Conservation (phyloP, 352 stramenopile genomes). For the Globisporangium spinosum region DNA sequence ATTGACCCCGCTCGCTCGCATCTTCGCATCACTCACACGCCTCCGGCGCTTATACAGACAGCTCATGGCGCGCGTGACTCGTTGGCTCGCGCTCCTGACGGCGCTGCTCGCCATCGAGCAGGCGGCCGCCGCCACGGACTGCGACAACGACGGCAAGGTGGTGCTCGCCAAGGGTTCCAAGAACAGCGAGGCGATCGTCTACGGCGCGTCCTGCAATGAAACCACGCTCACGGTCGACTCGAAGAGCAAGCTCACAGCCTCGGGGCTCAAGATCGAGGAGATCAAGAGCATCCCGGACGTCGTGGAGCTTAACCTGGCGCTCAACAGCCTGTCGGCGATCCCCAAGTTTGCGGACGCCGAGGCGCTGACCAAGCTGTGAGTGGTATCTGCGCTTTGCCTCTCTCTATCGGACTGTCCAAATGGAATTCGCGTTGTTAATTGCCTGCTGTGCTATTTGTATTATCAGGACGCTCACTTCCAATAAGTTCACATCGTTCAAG, state of each 20-base stretch:
- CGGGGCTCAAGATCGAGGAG: constrained; percentile 38
- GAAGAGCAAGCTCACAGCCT: constrained; percentile 35
- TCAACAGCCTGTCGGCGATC: constrained; percentile 51
- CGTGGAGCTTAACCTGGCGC: constrained; percentile 44
- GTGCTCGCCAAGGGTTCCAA: constrained; percentile 36
- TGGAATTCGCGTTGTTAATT: constrained; percentile 3
- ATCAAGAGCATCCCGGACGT: constrained; percentile 47
- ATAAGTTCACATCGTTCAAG: constrained; percentile 40
- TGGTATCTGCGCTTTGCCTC: neutral
- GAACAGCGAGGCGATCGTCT: constrained; percentile 31
- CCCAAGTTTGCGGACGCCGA: constrained; percentile 24
- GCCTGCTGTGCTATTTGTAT: neutral
- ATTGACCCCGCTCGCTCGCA: neutral
- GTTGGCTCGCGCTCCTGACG: constrained; percentile 7
- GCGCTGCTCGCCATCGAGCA: neutral
- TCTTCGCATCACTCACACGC: neutral
- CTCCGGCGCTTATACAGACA: neutral
- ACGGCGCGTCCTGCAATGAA: constrained; percentile 29
- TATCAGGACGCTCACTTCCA: constrained; percentile 47
- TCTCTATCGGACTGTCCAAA: neutral
- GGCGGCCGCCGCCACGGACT: constrained; percentile 13
- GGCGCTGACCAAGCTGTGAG: constrained; percentile 41
- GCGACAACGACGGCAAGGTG: constrained; percentile 33
- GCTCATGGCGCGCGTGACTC: constrained; percentile 13
- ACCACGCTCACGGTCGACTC: constrained; percentile 31